Percentiles rank a stretch among this genome's conserved stretches.
phyloP scores from a whole-genome alignment of 371 early-diverging fungal species.

The Actinomortierella ambigua region DNA sequence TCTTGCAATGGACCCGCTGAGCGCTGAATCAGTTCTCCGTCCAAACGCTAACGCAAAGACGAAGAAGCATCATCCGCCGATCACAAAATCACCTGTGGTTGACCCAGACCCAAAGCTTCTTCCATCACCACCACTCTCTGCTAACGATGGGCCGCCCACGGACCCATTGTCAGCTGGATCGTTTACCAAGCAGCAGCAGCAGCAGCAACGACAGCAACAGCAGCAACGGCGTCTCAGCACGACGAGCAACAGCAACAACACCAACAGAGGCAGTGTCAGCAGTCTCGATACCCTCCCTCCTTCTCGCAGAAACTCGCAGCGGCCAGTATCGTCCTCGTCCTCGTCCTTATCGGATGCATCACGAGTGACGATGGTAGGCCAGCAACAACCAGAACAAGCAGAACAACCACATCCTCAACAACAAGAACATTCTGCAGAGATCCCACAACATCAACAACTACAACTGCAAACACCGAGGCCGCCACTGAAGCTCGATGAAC shows the following conservation, averaged over 20 bases:
- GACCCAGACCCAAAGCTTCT: background rate
- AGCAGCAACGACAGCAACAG: background rate
- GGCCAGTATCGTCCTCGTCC: background rate
- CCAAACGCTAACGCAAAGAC: background rate
- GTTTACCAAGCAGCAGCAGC: background rate
- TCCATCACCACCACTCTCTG: background rate
- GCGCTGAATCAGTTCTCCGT: background rate
- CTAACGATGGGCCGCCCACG: too few species aligned
- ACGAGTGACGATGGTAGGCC: too few species aligned
- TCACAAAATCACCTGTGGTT: too few species aligned
- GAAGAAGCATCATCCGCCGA: slow-evolving; percentile 1
- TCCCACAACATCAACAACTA: too few species aligned
- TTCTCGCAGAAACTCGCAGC: background rate
- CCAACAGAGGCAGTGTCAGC: too few species aligned
- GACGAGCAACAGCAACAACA: too few species aligned
- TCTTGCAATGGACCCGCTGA: background rate
- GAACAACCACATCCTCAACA: too few species aligned
- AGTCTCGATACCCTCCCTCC: background rate
- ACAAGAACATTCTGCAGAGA: too few species aligned
- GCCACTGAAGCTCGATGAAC: too few species aligned
- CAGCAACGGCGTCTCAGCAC: background rate
- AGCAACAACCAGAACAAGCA: too few species aligned
- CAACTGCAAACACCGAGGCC: too few species aligned
- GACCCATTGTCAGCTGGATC: too few species aligned
- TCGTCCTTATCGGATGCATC: background rate